phyloP scores from a whole-genome alignment of 768 basidiomycete genomes.

The Rhodosporidiobolus odoratus region DNA sequence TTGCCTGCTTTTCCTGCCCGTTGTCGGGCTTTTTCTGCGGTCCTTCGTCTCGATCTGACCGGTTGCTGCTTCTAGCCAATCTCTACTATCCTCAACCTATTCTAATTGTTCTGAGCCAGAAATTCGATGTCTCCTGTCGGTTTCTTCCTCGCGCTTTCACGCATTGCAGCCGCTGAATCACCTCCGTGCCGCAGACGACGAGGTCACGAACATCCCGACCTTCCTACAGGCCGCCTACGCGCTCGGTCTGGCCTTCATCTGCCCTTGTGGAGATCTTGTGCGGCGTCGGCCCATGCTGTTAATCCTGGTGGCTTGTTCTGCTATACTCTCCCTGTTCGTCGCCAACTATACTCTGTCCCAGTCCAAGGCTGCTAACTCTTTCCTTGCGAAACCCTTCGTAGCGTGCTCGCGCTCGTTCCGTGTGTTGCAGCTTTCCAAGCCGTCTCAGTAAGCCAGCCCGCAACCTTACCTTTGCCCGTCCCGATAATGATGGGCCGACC shows the following conservation, averaged over 20 bases:
- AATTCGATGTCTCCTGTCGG: slow-evolving; percentile 11
- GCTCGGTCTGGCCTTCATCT: slow-evolving; percentile 64
- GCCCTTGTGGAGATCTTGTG: slow-evolving; percentile 77
- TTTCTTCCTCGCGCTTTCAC: no score
- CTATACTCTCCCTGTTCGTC: slow-evolving; percentile 64
- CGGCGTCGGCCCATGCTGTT: slow-evolving; percentile 68
- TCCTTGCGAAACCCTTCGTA: slow-evolving; percentile 52
- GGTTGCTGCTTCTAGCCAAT: slow-evolving; percentile 33
- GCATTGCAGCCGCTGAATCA: no score
- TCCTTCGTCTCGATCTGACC: not conserved
- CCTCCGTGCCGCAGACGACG: not conserved
- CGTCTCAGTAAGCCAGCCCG: not conserved
- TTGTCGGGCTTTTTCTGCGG: not conserved
- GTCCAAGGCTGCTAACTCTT: not conserved
- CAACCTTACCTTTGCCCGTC: not conserved
- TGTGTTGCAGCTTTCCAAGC: slow-evolving; percentile 4
- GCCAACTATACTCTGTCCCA: not conserved
- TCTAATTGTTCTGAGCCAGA: slow-evolving; percentile 21
- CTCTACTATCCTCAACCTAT: slow-evolving; percentile 40
- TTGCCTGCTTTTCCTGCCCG: slow-evolving; percentile 49
- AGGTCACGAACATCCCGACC: slow-evolving; percentile 44
- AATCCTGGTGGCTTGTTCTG: slow-evolving; percentile 55
- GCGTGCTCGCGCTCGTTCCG: slow-evolving; percentile 25
- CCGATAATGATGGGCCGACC: slow-evolving; percentile 55
- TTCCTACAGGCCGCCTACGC: slow-evolving; percentile 57